Base-by-base conservation (phyloP, 2,329 filamentous ascomycete genomes). In the Colletotrichum graminicola region DNA sequence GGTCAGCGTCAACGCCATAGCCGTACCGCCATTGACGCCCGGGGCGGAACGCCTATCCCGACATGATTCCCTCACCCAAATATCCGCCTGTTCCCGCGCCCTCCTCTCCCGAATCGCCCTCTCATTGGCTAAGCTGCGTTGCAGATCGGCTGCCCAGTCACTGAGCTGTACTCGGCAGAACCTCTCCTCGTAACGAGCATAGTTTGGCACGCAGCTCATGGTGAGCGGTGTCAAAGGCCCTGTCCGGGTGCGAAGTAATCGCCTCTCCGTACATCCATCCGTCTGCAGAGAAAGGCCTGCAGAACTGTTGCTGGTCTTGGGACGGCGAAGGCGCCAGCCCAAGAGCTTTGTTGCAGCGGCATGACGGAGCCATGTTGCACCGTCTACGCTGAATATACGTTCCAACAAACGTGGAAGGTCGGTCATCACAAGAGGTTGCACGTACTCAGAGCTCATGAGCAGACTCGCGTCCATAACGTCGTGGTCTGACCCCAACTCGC, bases 401-500 rank as follows among this genome's bases (percentile, higher is more conserved):
- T 90, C 84, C n/a, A 97, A 88, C 1, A 98, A 84, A 11, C 83
- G 80, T 6, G 80, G 77, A 2, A 98, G 88, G 52, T 98, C 95
- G 11, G 94, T 96, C 0, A 88, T 82, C 3, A 93, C 82, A 5
- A 98, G 85, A 1, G 95, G 95, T 73, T 94, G 92, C 18, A 96
- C 85, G 78, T 98, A 98, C 76, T 96, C 93, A 1, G 95, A 92
- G 67, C 91, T 94, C 95, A 98, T 98, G 23, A 98, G 87, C 0
- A 97, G 85, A 76, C 94, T 97, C 23, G 95, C 95, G 79, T 98
- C 95, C 91, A 98, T 97, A 54, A 88, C 90, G 49, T 97, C 94
- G 72, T 90, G 84, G 76, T 98, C 94, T 29, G 89, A 88, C 1
- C 88, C 89, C 32, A 89, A 85, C 16, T 89, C 88, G 26, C 93